Evolutionary conservation across 441 rosid species (phyloP).

Genomic region (Pelargonium australe): DNA sequence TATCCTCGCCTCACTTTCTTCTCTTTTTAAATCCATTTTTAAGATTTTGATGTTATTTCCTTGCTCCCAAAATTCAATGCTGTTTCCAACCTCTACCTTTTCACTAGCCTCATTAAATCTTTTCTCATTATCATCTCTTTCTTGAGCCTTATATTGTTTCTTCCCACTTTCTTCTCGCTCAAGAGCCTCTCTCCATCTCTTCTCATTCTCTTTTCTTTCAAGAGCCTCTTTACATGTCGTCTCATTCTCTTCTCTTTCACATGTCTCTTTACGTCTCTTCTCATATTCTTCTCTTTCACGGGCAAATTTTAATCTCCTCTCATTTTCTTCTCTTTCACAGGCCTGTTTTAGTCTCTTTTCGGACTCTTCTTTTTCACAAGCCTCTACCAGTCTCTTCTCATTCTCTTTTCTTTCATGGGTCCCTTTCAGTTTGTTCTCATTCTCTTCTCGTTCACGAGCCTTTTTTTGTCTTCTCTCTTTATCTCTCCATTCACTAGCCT

Average conservation of each 20-base stretch:
- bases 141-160: slow-evolving; percentile 27
- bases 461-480: too few relatives aligned
- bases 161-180: slow-evolving; percentile 29
- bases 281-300: slow-evolving; percentile 15
- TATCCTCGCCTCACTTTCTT: slow-evolving; percentile 21
- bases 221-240: slow-evolving; percentile 14
- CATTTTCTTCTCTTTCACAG: slow-evolving; percentile 30
- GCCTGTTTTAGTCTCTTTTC: slow-evolving; percentile 34
- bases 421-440: too few relatives aligned
- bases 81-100: slow-evolving; percentile 12
- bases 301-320: slow-evolving; percentile 23
- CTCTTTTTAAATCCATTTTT: slow-evolving; percentile 22
- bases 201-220: slow-evolving; percentile 22
- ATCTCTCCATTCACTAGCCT: too few relatives aligned
- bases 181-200: slow-evolving; percentile 16
- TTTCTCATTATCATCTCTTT: slow-evolving; percentile 24
- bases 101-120: slow-evolving; percentile 15
- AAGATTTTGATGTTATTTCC: slow-evolving; percentile 10
- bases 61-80: slow-evolving; percentile 13
- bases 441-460: too few relatives aligned
- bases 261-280: slow-evolving; percentile 18
- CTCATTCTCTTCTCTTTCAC: slow-evolving; percentile 11
- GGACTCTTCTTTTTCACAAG: slow-evolving; percentile 30
- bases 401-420: too few relatives aligned
- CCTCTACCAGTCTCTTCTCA: slow-evolving; percentile 14